A percentile compares a stretch with the other conserved stretches of the same genome.
These are phyloP conservation scores for Neurospora crassa DNA, from an alignment of 2,329 filamentous ascomycete species.

Conservation along the genomic window DNA sequence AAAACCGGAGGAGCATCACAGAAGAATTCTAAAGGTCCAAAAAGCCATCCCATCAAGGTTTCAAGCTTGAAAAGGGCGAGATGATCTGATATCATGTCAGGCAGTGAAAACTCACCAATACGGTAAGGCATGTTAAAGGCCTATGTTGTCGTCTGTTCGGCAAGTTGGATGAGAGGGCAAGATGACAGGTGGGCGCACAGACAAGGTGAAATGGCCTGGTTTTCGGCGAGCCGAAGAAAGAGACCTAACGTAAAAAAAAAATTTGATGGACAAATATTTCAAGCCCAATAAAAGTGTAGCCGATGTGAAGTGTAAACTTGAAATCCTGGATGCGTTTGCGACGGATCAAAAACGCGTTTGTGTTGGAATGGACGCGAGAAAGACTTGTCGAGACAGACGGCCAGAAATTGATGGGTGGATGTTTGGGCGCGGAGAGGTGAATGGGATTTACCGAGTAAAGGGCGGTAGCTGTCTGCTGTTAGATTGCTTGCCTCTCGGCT, in stretches of 20 bases:
- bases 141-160: not conserved
- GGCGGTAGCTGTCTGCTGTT: not conserved
- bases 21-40: not conserved
- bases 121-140: conserved; percentile 22
- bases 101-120: conserved; percentile 20
- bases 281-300: not conserved
- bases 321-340: not conserved
- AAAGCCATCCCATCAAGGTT: not conserved
- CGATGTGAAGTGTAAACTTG: not conserved
- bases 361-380: not conserved
- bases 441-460: not conserved
- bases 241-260: no score
- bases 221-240: not conserved
- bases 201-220: not conserved
- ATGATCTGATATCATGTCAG: not conserved
- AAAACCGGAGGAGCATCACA: not conserved
- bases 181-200: not conserved
- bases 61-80: not conserved
- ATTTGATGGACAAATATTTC: not conserved
- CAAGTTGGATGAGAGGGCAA: not conserved
- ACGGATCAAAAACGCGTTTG: not conserved
- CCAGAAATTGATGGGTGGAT: not conserved
- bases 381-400: not conserved
- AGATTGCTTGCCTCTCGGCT: not conserved
- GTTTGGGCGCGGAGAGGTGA: not conserved